A percentile compares a stretch with the other conserved stretches of the same genome.
Evolutionary conservation across 1,284 basidiomycete genomes (phyloP).

Genomic region (Cryptococcus deneoformans): DNA sequence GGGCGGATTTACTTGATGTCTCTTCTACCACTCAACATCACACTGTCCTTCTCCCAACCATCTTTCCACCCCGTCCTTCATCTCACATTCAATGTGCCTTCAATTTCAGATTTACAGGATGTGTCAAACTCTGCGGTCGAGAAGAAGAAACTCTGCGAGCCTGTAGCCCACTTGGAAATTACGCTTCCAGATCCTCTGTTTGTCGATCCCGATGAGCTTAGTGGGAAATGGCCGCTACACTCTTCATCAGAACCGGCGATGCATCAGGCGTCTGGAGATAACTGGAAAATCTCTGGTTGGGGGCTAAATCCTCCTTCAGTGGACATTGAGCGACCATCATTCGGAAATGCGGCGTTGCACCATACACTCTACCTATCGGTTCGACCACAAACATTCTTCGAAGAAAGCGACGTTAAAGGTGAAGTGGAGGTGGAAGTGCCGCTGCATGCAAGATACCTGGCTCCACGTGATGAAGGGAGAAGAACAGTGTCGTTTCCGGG

Average conservation of each 20-base stretch:
- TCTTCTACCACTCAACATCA: slow-evolving; percentile 1
- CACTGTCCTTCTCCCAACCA: slow-evolving; percentile 8
- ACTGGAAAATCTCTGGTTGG: neutral
- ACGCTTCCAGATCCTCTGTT: slow-evolving; percentile 37
- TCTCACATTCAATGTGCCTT: slow-evolving; percentile 4
- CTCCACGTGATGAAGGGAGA: slow-evolving; percentile 17
- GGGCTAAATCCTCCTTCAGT: neutral
- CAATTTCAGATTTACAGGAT: too few relatives aligned
- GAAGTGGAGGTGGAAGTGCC: slow-evolving; percentile 24
- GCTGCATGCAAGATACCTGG: slow-evolving; percentile 40
- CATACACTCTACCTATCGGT: neutral
- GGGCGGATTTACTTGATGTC: neutral
- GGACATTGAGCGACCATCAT: slow-evolving; percentile 10
- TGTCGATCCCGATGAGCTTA: slow-evolving; percentile 8
- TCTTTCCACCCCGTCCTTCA: slow-evolving; percentile 14
- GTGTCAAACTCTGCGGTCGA: neutral
- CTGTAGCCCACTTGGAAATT: slow-evolving; percentile 17
- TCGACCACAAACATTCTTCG: neutral
- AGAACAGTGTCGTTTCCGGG: slow-evolving; percentile 7
- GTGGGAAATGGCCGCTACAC: slow-evolving; percentile 5
- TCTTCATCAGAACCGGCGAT: neutral
- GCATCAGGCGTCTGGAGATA: neutral
- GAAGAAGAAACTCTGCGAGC: slow-evolving; percentile 2
- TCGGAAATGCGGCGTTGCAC: neutral
- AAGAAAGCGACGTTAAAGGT: neutral